phyloP scores from a whole-genome alignment of 371 early-diverging fungal genomes.

The Apophysomyces trapeziformis region DNA sequence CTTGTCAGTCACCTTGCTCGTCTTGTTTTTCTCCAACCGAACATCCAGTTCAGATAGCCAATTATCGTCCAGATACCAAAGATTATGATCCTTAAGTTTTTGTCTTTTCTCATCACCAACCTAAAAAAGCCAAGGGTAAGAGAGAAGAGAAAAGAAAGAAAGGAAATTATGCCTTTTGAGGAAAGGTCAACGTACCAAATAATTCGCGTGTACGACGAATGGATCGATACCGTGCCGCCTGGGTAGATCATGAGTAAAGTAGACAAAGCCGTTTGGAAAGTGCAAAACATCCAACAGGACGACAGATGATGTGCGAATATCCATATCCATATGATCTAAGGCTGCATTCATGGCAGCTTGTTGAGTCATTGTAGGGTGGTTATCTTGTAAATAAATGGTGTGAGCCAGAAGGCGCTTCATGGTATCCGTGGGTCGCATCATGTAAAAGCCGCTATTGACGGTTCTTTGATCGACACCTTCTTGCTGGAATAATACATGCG shows the following conservation, averaged over 20 bases:
- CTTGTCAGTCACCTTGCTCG: background rate
- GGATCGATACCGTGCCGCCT: slow-evolving; percentile 29
- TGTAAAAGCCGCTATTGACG: slow-evolving; percentile 38
- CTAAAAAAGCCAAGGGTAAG: slow-evolving; percentile 14
- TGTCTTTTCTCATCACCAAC: slow-evolving; percentile 55
- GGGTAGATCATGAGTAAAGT: slow-evolving; percentile 28
- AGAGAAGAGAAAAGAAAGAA: background rate
- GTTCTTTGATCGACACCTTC: slow-evolving; percentile 32
- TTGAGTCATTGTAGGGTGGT: slow-evolving; percentile 25
- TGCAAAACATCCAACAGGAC: slow-evolving; percentile 32
- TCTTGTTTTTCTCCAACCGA: slow-evolving; percentile 6
- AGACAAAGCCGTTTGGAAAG: slow-evolving; percentile 36
- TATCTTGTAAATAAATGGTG: slow-evolving; percentile 33
- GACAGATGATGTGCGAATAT: slow-evolving; percentile 26
- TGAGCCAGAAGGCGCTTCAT: slow-evolving; percentile 33
- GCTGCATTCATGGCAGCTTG: slow-evolving; percentile 39
- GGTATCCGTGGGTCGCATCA: slow-evolving; percentile 29
- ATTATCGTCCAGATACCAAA: slow-evolving; percentile 37
- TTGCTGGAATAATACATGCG: slow-evolving; percentile 36
- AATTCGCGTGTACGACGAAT: slow-evolving; percentile 36
- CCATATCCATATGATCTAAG: slow-evolving; percentile 26
- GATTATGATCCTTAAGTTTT: slow-evolving; percentile 21
- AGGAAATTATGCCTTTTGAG: background rate
- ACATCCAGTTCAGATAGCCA: slow-evolving; percentile 24
- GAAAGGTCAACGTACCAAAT: slow-evolving; percentile 19